phyloP scores from a whole-genome alignment of 495 filamentous ascomycete genomes.

The Emericellopsis terricola region DNA sequence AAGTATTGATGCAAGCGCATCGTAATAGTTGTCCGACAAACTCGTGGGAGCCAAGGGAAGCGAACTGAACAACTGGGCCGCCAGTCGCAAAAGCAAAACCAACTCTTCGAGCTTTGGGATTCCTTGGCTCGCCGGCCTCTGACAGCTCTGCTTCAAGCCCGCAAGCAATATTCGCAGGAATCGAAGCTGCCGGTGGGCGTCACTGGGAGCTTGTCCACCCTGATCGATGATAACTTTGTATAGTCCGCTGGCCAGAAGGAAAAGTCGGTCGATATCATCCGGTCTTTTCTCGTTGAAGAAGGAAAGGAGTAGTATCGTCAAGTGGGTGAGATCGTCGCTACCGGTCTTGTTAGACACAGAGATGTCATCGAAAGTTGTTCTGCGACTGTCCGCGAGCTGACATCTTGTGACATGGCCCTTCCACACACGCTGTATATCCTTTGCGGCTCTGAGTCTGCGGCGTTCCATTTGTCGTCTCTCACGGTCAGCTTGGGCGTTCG shows the following conservation, averaged over 20 bases:
- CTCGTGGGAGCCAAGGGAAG: not conserved
- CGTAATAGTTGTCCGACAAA: too few species aligned
- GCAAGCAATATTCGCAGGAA: conserved; percentile 15
- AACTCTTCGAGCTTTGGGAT: too few species aligned
- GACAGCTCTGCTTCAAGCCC: conserved; percentile 16
- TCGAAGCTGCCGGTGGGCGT: conserved; percentile 11
- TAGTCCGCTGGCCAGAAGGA: conserved; percentile 18
- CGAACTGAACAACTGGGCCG: too few species aligned
- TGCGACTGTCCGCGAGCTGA: conserved; percentile 34
- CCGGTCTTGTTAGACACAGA: conserved; percentile 8
- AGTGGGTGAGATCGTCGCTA: conserved; percentile 11
- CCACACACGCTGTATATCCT: conserved; percentile 66
- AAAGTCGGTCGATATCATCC: conserved; percentile 18
- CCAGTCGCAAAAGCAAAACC: too few species aligned
- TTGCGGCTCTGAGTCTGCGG: conserved; percentile 55
- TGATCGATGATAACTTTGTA: conserved; percentile 10
- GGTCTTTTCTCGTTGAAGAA: conserved; percentile 10
- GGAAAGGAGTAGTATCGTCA: conserved; percentile 17
- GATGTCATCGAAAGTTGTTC: conserved; percentile 48
- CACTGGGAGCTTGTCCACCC: conserved; percentile 7
- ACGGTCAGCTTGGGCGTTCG: conserved; percentile 73
- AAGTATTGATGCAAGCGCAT: too few species aligned
- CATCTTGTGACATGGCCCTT: conserved; percentile 53
- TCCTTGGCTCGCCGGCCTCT: too few species aligned
- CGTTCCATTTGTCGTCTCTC: conserved; percentile 64